phyloP scores from a whole-genome alignment of 208 protist genomes.

The Angomonas desouzai region DNA sequence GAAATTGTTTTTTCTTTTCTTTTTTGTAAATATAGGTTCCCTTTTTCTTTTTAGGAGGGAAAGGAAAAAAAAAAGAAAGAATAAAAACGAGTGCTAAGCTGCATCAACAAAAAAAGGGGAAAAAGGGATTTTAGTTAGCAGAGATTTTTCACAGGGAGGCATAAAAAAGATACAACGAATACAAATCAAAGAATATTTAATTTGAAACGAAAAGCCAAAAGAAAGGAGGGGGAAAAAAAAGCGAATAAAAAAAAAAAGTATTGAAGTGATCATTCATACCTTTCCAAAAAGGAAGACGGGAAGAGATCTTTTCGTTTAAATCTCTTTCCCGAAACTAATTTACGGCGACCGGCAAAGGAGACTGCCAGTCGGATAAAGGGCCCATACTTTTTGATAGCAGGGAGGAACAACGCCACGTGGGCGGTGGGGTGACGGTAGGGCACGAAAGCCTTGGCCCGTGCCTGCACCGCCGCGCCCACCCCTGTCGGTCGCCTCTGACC shows the following conservation, averaged over 20 bases:
- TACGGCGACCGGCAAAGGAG: background rate
- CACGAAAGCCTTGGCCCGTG: too few species aligned
- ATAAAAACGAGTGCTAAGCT: constrained; percentile 9
- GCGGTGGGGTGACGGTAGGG: too few species aligned
- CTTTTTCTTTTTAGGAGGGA: background rate
- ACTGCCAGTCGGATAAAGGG: background rate
- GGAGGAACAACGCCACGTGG: too few species aligned
- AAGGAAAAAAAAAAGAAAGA: constrained; percentile 6
- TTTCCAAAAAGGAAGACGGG: too few species aligned
- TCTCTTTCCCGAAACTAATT: background rate
- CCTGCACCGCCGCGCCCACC: too few species aligned
- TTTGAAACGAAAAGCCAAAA: too few species aligned
- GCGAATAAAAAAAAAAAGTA: constrained; percentile 8
- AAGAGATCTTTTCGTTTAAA: constrained; percentile 8
- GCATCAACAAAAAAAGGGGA: constrained; percentile 18
- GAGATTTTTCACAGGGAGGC: too few species aligned
- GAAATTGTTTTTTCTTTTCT: background rate
- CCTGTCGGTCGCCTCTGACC: too few species aligned
- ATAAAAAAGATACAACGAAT: too few species aligned
- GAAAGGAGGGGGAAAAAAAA: background rate
- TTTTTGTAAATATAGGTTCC: background rate
- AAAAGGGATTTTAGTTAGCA: background rate
- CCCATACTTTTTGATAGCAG: background rate
- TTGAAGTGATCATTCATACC: too few species aligned
- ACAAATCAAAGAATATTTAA: too few species aligned